These are phyloP conservation scores for Haplosporangium sp. DNA, from an alignment of 371 early-diverging fungal species.

Conservation along the genomic window DNA sequence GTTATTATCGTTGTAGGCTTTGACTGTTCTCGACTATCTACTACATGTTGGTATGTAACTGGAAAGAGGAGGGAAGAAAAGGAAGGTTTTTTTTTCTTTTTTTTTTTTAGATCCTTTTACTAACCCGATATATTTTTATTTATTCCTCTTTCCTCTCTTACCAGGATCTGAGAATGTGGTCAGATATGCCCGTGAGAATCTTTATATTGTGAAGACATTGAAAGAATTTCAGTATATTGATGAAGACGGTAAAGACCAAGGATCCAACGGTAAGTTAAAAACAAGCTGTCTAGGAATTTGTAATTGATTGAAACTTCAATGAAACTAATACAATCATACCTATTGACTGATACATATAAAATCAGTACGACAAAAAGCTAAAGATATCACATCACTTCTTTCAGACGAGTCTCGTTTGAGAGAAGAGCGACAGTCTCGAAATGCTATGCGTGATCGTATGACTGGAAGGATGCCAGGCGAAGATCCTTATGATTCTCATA, in stretches of 20 bases:
- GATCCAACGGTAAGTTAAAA: constrained; percentile 75
- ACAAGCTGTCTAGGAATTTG: neutral
- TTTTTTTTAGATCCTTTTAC: constrained; percentile 3
- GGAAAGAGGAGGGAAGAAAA: neutral
- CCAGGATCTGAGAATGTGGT: constrained; percentile 92
- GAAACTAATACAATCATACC: neutral
- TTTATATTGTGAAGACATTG: constrained; percentile 93
- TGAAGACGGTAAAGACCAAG: constrained; percentile 92
- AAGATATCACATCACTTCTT: constrained; percentile 87
- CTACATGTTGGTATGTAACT: constrained; percentile 53
- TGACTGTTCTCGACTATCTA: constrained; percentile 61
- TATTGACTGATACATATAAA: too few relatives aligned
- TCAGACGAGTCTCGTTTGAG: constrained; percentile 83
- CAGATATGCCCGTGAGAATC: constrained; percentile 87
- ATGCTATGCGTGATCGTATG: constrained; percentile 75
- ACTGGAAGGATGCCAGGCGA: constrained; percentile 46
- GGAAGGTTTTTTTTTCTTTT: neutral
- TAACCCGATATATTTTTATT: constrained; percentile 77
- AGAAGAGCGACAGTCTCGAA: constrained; percentile 77
- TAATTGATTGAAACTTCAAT: neutral
- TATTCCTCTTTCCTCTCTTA: constrained; percentile 55
- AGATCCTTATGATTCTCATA: constrained; percentile 58
- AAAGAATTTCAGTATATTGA: constrained; percentile 96
- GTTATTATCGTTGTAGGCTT: constrained; percentile 56
- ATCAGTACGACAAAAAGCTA: constrained; percentile 92